Conservation (phyloP, 345 rosid species). For the Mangifera indica region DNA sequence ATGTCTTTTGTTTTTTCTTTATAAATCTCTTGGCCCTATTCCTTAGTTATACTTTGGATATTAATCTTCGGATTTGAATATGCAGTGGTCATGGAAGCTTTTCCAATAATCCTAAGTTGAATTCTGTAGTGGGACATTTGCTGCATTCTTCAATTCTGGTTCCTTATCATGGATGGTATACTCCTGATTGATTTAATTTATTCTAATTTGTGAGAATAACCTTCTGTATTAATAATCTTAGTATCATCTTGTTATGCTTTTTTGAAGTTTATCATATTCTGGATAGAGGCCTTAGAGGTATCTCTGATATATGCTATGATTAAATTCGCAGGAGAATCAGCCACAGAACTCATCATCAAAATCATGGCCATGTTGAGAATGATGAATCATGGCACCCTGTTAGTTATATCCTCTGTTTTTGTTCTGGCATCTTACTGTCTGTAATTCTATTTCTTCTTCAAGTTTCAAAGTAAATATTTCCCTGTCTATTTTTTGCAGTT, state of each 20-base stretch:
- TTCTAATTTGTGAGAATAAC: neutral
- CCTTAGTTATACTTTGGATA: neutral
- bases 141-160: conserved; percentile 60
- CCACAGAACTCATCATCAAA: conserved; percentile 63
- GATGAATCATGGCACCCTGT: conserved; percentile 70
- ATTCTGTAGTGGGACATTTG: conserved; percentile 50
- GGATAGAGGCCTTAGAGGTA: neutral
- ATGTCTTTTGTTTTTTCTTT: neutral
- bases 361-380: conserved; percentile 63
- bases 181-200: neutral
- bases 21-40: neutral
- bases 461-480: neutral
- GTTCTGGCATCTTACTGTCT: neutral
- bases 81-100: conserved; percentile 64
- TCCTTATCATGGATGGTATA: conserved; percentile 64
- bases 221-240: neutral
- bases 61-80: neutral
- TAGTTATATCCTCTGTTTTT: conserved; percentile 2
- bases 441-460: neutral
- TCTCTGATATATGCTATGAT: neutral
- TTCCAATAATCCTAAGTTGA: conserved; percentile 43
- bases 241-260: neutral
- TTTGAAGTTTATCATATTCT: neutral
- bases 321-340: conserved; percentile 55
- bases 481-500: conserved; percentile 28